phyloP scores from a whole-genome alignment of 148 eudicot species.

The Rheum nobile region DNA sequence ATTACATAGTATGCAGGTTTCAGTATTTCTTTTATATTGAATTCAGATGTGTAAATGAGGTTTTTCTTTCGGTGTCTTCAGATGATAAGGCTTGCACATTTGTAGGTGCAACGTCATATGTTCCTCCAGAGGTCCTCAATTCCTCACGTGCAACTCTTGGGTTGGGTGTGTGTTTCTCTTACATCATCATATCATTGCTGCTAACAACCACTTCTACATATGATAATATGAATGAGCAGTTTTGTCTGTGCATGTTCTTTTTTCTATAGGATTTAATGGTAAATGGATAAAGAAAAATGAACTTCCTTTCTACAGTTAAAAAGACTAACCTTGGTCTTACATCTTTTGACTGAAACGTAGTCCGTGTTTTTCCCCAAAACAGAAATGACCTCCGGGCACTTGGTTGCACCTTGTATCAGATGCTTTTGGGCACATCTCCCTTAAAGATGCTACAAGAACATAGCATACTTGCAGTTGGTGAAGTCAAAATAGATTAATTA shows the following conservation, averaged over 20 bases:
- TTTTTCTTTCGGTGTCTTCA: slow-evolving; percentile 16
- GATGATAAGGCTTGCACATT: slow-evolving; percentile 98
- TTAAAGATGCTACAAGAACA: slow-evolving; percentile 97
- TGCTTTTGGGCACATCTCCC: slow-evolving; percentile 97
- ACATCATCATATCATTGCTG: background rate
- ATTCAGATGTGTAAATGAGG: background rate
- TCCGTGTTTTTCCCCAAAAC: slow-evolving; percentile 16
- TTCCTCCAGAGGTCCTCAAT: slow-evolving; percentile 95
- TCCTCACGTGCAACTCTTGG: slow-evolving; percentile 97
- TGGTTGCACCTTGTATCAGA: slow-evolving; percentile 97
- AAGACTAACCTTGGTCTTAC: background rate
- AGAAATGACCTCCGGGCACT: slow-evolving; percentile 99
- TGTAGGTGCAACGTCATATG: slow-evolving; percentile 99
- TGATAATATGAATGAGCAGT: background rate
- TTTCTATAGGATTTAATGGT: background rate
- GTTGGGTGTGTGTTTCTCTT: slow-evolving; percentile 38
- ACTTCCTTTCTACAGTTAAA: background rate
- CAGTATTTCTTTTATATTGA: background rate
- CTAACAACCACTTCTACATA: background rate
- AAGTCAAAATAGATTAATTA: no score
- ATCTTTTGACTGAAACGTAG: background rate
- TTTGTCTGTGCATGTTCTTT: background rate
- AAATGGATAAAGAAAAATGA: background rate
- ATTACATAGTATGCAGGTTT: no score
- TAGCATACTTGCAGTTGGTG: no score